Conservation (phyloP, 345 rosid genomes). For the Brassica napus region DNA sequence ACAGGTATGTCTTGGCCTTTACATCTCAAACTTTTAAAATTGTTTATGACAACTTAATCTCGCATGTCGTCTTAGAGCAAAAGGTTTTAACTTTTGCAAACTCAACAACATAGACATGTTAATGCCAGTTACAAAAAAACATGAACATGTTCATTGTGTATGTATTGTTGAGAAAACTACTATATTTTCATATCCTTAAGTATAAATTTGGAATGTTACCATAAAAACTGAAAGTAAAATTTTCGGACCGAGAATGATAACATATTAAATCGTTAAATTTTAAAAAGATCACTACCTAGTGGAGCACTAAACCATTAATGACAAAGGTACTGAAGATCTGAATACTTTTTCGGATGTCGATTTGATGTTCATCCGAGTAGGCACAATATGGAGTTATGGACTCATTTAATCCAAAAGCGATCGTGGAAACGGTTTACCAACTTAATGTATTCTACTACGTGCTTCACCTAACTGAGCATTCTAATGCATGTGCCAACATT, state of each 20-base stretch:
- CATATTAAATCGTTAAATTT: not conserved
- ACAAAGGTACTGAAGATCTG: not conserved
- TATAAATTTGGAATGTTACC: not conserved
- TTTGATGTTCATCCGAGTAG: not conserved
- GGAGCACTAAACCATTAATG: not conserved
- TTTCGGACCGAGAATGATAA: not conserved
- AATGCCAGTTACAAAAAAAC: not conserved
- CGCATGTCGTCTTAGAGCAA: not conserved
- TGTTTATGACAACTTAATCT: not conserved
- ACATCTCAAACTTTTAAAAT: not conserved
- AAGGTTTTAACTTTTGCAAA: not conserved
- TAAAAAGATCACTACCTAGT: not conserved
- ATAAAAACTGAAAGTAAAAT: not conserved
- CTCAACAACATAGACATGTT: not conserved
- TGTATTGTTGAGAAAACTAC: not conserved
- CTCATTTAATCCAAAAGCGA: not conserved
- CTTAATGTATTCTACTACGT: not conserved
- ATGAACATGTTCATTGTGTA: not conserved
- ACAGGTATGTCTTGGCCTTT: not conserved
- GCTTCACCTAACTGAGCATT: conserved; percentile 6
- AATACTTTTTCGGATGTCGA: not conserved
- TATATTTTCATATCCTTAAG: not conserved
- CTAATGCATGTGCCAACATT: not conserved
- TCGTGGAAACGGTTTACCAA: not conserved
- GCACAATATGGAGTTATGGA: not conserved